Evolutionary conservation across 257 asterid genomes (phyloP), one percentile per base, ranked within the genome.

Genomic region (Coffea canephora): DNA sequence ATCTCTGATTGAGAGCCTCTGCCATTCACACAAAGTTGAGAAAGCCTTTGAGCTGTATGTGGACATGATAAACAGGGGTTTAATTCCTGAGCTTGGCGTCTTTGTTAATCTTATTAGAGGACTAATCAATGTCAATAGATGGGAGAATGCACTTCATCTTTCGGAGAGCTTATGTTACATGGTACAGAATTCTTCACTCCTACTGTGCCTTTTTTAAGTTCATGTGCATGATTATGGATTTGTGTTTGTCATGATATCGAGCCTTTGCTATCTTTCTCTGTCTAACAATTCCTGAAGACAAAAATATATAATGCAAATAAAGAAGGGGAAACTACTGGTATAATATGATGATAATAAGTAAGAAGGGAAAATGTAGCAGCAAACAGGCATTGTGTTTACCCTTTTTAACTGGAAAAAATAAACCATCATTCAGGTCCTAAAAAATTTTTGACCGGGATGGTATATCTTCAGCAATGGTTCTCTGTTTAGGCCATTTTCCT

Each of bases 141-240:
- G 97, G 93, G 96, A 87, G 78, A 91, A 90, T 76, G 98, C 97
- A 50, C 86, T 94, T 87, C 75, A 88, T 64, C 92, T 94, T 78
- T 90, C 93, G 7, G 89, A 91, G 83, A 88, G 94, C 85, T 87
- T 94, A 81, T 92, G 92, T 82, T 55, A 69, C 85, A 91, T 87
- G 97, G 96, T 81, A 57, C 12, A 7, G 23, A 41, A 27, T 61
- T 74, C 62, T 79, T 61, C 36, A 45, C 71, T 67, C 48, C 41
- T 21, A 79, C 79, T 61, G 41, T 50, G 50, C 64, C 43, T 66
- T 52, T 67, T 67, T 54, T 9, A 36, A 39, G 41, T 27, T 6
- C 21, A 36, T 25, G 15, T 46, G 18, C 43, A 23, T 64, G 18
- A 31, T 25, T 13, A 14, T 45, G 52, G 31, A 31, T 49, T 66